Base-by-base conservation (phyloP, 768 basidiomycete genomes). In the Tricholoma hemisulphureum region DNA sequence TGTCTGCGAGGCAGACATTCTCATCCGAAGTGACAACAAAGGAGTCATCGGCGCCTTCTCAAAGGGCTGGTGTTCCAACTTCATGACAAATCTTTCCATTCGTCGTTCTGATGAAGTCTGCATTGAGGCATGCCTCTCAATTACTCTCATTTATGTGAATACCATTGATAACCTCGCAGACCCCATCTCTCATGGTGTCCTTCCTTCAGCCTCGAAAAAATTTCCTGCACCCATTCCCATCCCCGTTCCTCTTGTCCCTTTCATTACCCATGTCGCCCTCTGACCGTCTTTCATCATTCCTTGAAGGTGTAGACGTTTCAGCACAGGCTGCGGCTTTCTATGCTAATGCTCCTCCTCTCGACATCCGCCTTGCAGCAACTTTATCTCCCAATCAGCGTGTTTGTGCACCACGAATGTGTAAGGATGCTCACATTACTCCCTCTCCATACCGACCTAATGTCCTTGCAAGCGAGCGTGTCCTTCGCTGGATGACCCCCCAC, bases 121-220 rank as follows among this genome's bases (percentile, higher is more conserved):
- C 2, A 43, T 46, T 1, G 49, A 63, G 0, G 46, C 50, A 0
- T 67, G 68, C 39, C 61, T 75, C 18, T 58, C 62, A 0, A 41
- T 61, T 2, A 11, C 46, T 4, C 61, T 72, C n/a, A 2, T 23
- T 0, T 73, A 73, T 39, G 62, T 73, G 9, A 45, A 60, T 1
- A 70, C 74, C 7, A 58, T 39, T 1, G 50, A 61, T 0, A 75
- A 76, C 39, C 68, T 61, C 1, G 74, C 73, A 9, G 74, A 76
- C 55, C 69, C 67, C 13, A 56, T 69, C 37, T 71, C 67, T 10
- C 63, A 62, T 50, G 2, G 9, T 20, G 9, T 45, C 6, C 43
- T 45, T n/a, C 43, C 23, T n/a, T n/a, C 43, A 20, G n/a, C n/a
- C 23, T 48, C 4, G 6, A 23, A 48, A 9, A 50, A 14, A 37